Base-by-base conservation (phyloP, 1,139 yeast species). In the Casaregolazyma suthepensis region DNA sequence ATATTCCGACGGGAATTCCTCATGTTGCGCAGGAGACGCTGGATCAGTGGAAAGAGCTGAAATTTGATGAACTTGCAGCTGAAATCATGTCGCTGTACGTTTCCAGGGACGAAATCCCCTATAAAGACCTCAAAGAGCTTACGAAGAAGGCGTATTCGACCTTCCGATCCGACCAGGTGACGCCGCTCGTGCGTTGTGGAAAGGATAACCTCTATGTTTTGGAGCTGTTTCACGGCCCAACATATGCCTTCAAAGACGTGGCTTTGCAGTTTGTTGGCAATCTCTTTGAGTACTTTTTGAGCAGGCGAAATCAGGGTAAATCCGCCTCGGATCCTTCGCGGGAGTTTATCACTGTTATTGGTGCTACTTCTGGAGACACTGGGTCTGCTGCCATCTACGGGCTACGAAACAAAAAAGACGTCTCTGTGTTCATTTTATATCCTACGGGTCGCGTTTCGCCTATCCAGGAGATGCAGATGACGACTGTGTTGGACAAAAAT, bases 321-420 rank as follows among this genome's bases (percentile, higher is more conserved):
- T 73, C 79, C 44, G 80, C 75, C 23, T 62, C 63, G 37, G 78
- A 73, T 35, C 78, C 78, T 54, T 78, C 81, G 59, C 79, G 94
- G 66, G 94, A 89, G 63, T 80, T 82, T 58, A 78, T 93, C 64
- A 93, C 99, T 43, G 99, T 93, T 60, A 96, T 93, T 56, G 99
- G 99, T 64, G 99, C 99, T 46, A 93, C 99, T 26, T 87, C 96
- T 52, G 99, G 99, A 65, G 99, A 93, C 68, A 93, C 99, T 48
- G 99, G 99, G 52, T 87, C 96, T 49, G 99, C 99, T 52, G 99
- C 99, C 58, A 93, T 93, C 61, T 93, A 93, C 73, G 99, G 99
- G 54, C 80, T 93, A 63, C 81, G 99, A 74, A 95, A 95, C 68
- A 93, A 93, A 75, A 87, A 90, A 72, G 98, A 94, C 69, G 96